Evolutionary conservation across 1,284 basidiomycete genomes (phyloP).

Genomic region (Athelia psychrophila): DNA sequence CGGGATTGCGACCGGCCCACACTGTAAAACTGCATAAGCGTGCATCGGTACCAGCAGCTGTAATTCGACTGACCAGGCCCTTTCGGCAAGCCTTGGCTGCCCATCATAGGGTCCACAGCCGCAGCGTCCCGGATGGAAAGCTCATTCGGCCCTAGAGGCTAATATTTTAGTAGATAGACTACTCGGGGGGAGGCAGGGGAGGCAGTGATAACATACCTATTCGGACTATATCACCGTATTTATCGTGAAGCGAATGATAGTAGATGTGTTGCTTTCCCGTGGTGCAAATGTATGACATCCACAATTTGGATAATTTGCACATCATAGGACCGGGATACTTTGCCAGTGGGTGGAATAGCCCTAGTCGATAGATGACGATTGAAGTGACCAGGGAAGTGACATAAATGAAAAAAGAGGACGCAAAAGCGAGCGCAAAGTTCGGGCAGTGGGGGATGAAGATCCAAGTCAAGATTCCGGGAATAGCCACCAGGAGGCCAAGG

Average conservation of each 20-base stretch:
- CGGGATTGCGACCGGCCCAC: slow-evolving; percentile 20
- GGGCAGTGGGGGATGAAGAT: neutral
- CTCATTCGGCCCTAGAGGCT: slow-evolving; percentile 35
- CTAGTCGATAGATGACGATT: slow-evolving; percentile 36
- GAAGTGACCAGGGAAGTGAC: slow-evolving; percentile 26
- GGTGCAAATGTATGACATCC: slow-evolving; percentile 23
- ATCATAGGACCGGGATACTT: slow-evolving; percentile 36
- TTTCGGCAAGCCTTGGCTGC: slow-evolving; percentile 32
- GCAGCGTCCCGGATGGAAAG: slow-evolving; percentile 29
- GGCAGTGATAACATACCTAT: slow-evolving; percentile 24
- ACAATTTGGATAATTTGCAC: slow-evolving; percentile 33
- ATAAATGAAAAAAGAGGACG: slow-evolving; percentile 5
- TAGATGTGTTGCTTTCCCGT: slow-evolving; percentile 34
- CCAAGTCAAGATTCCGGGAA: neutral
- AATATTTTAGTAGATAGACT: neutral
- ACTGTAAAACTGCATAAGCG: slow-evolving; percentile 11
- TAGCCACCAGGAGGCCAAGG: neutral
- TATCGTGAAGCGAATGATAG: slow-evolving; percentile 32
- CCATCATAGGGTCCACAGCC: slow-evolving; percentile 27
- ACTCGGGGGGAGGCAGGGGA: neutral
- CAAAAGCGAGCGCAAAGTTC: neutral
- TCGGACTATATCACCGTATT: slow-evolving; percentile 41
- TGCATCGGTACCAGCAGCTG: neutral
- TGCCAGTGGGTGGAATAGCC: slow-evolving; percentile 42
- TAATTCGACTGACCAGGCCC: slow-evolving; percentile 30